phyloP scores from a whole-genome alignment of 2,329 filamentous ascomycete genomes.

The Penicillium sclerotiorum region DNA sequence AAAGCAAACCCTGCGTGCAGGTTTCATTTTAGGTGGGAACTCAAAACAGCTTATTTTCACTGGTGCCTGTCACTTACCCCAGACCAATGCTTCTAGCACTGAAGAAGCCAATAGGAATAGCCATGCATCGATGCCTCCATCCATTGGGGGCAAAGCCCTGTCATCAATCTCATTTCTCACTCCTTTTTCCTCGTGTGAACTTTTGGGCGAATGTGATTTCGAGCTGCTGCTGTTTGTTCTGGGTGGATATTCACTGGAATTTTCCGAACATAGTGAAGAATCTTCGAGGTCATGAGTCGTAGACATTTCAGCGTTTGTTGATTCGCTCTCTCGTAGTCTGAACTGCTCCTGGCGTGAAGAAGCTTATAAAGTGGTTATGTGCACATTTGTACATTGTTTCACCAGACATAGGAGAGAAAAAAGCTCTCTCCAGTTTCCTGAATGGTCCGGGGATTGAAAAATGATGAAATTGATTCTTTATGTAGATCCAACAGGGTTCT shows the following conservation, averaged over 20 bases:
- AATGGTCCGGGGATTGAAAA: background rate
- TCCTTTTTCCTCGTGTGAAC: background rate
- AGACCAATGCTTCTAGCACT: constrained; percentile 26
- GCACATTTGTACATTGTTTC: background rate
- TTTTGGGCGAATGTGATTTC: background rate
- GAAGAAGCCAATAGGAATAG: constrained; percentile 24
- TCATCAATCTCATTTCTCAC: background rate
- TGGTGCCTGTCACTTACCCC: constrained; percentile 16
- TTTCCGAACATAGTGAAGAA: background rate
- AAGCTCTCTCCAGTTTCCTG: background rate
- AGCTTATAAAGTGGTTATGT: background rate
- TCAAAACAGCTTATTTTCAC: background rate
- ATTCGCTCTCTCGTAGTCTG: background rate
- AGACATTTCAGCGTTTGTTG: background rate
- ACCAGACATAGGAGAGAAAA: constrained; percentile 1
- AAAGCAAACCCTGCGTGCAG: constrained; percentile 65
- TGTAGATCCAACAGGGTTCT: background rate
- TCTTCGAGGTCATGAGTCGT: too few species aligned
- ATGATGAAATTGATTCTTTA: constrained; percentile 14
- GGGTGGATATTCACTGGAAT: background rate
- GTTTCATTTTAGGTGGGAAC: background rate
- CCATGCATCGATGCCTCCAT: constrained; percentile 25
- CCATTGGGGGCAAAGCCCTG: constrained; percentile 14
- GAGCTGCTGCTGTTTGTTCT: background rate
- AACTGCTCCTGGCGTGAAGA: background rate